Evolutionary conservation across 2,329 filamentous ascomycete genomes (phyloP).

Genomic region (Gaeumannomyces tritici): DNA sequence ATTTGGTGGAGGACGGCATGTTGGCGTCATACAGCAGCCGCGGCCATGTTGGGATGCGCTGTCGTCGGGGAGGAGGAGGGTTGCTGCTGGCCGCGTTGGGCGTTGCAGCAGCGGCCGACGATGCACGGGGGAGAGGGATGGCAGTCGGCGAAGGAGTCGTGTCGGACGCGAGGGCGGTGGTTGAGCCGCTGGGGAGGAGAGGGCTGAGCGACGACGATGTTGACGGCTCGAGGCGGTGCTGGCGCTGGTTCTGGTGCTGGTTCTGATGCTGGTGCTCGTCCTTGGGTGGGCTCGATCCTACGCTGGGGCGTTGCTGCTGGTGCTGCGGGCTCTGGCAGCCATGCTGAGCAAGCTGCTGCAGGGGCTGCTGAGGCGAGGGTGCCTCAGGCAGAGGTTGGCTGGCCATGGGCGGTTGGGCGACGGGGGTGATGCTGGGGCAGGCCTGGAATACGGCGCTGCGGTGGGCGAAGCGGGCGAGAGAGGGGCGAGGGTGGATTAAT

Average conservation of each 20-base stretch:
- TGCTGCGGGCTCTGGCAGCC: background rate
- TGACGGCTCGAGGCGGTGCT: background rate
- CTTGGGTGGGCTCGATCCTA: background rate
- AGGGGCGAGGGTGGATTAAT: background rate
- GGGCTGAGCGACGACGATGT: background rate
- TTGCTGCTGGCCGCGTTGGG: background rate
- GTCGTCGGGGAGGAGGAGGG: background rate
- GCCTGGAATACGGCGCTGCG: background rate
- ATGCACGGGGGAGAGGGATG: background rate
- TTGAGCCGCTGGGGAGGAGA: background rate
- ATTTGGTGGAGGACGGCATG: conserved; percentile 7
- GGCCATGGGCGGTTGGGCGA: conserved; percentile 1
- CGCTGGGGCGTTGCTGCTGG: background rate
- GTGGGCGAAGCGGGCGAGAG: background rate
- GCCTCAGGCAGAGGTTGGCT: conserved; percentile 2
- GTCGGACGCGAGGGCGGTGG: background rate
- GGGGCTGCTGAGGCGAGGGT: conserved; percentile 6
- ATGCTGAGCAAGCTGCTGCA: background rate
- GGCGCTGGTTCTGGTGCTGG: background rate
- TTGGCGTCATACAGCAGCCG: conserved; percentile 12
- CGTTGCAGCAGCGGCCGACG: background rate
- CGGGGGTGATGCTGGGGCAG: background rate
- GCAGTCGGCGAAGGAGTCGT: background rate
- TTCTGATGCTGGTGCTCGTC: background rate
- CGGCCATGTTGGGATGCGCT: conserved; percentile 12